These are phyloP conservation scores for Kodamaea laetipori DNA, from an alignment of 805 yeast genomes.

Conservation along the genomic window DNA sequence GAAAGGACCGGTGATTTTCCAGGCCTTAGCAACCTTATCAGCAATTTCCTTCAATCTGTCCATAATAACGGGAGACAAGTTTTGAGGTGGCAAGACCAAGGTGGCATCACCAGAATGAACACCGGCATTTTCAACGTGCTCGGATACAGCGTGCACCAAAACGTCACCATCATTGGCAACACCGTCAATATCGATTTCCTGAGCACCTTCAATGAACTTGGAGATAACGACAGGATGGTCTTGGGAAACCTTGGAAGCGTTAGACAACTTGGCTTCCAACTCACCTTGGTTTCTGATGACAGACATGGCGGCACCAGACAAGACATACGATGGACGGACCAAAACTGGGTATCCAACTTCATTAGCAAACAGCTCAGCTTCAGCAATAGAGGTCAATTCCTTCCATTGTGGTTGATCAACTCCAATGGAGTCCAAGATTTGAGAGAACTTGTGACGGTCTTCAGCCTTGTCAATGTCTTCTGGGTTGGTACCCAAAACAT, in stretches of 20 bases:
- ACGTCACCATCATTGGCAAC: constrained; percentile 90
- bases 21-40: constrained; percentile 89
- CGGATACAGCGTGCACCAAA: constrained; percentile 92
- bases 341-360: constrained; percentile 92
- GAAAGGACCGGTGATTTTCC: constrained; percentile 97
- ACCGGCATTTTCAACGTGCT: constrained; percentile 98
- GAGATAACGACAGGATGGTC: constrained; percentile 98
- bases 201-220: constrained; percentile 92
- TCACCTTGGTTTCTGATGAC: constrained; percentile 81
- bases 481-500: constrained; percentile 91
- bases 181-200: constrained; percentile 96
- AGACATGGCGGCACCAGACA: constrained; percentile 98
- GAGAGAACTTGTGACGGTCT: constrained; percentile 96
- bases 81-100: constrained; percentile 88
- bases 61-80: constrained; percentile 65
- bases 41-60: constrained; percentile 82
- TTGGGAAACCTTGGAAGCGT: constrained; percentile 89
- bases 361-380: constrained; percentile 82
- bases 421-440: constrained; percentile 86
- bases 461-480: constrained; percentile 95
- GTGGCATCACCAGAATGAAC: constrained; percentile 99
- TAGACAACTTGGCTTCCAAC: constrained; percentile 75
- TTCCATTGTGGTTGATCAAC: constrained; percentile 99
- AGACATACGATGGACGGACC: constrained; percentile 95
- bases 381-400: constrained; percentile 83